Base-by-base conservation (phyloP, 139 green algal genomes). In the Micromonas commoda region DNA sequence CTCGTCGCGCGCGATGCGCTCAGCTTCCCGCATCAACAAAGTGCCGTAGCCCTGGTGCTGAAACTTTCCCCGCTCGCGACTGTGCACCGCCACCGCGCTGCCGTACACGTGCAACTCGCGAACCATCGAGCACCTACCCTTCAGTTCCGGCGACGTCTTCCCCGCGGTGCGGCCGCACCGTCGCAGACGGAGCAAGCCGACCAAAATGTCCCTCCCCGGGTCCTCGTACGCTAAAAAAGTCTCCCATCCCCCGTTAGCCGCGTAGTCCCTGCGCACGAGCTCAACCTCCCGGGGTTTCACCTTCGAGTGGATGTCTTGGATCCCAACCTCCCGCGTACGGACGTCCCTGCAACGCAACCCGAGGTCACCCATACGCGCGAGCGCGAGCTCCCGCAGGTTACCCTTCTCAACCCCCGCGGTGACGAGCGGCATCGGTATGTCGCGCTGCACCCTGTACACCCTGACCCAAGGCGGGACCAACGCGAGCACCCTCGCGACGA, bases 381-480 rank as follows among this genome's bases (percentile, higher is more conserved):
- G 85, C 3, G 93, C 92, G 72, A 98, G 91, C 89, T 98, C 93
- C 0, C 95, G 81, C 80, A 99, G 83, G 86, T 99, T 99, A 80
- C 94, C 81, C 33, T 80, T 82, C 84, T 97, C 93, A 53, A 98
- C 92, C 0, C 94, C 93, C 0, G 76, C 88, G 6, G 89, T 97
- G 5, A 99, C 95, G 21, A 98, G 85, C 0, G 94, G 95, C 95
- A 98, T 98, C 70, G 95, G 95, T 80, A 99, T 99, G 88, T 99
- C 95, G 4, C 83, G 73, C 81, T 92, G 89, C 73, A 97, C 94
- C 82, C 94, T 90, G 82, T 98, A 97, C 39, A 97, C 83, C 5
- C 94, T 81, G 37, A 93, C 90, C 94, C 94, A 98, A 26, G 94
- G 94, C 0, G 83, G 85, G 3, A 98, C 90, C 33, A 97, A 87